Conservation (phyloP, 768 basidiomycete genomes). For the Phanerochaete sordida region DNA sequence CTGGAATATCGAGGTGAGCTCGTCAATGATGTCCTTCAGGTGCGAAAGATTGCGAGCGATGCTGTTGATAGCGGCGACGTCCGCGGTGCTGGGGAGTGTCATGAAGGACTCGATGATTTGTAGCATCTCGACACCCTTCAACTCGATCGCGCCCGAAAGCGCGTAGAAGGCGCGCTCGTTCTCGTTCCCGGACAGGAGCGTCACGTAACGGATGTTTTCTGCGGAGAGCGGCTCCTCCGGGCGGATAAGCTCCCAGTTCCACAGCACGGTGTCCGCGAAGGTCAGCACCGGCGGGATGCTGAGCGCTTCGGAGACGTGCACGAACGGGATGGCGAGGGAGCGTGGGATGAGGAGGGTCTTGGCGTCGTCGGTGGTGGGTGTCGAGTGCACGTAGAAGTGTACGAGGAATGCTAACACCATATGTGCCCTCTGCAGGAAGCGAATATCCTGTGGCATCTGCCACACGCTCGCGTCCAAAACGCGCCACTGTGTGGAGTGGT, state of each 20-base stretch:
- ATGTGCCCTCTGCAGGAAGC: slow-evolving; percentile 79
- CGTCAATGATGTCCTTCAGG: slow-evolving; percentile 66
- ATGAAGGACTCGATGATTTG: slow-evolving; percentile 85
- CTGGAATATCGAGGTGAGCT: slow-evolving; percentile 67
- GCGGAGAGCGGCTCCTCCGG: slow-evolving; percentile 54
- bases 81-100: slow-evolving; percentile 62
- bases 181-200: slow-evolving; percentile 80
- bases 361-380: slow-evolving; percentile 39
- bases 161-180: slow-evolving; percentile 87
- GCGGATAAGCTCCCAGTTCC: slow-evolving; percentile 76
- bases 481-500: slow-evolving; percentile 53
- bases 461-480: slow-evolving; percentile 48
- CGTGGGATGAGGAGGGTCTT: slow-evolving; percentile 61
- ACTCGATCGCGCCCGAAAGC: slow-evolving; percentile 79
- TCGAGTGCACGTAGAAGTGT: slow-evolving; percentile 88
- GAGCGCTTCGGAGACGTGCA: slow-evolving; percentile 68
- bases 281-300: slow-evolving; percentile 93
- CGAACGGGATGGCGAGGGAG: slow-evolving; percentile 73
- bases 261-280: slow-evolving; percentile 94
- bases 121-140: slow-evolving; percentile 83
- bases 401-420: slow-evolving; percentile 85
- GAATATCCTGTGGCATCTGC: slow-evolving; percentile 48
- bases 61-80: slow-evolving; percentile 46
- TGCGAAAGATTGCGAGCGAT: slow-evolving; percentile 70
- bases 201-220: slow-evolving; percentile 71